Evolutionary conservation across 1,284 basidiomycete species (phyloP).

Genomic region (Golubevia pallescens): DNA sequence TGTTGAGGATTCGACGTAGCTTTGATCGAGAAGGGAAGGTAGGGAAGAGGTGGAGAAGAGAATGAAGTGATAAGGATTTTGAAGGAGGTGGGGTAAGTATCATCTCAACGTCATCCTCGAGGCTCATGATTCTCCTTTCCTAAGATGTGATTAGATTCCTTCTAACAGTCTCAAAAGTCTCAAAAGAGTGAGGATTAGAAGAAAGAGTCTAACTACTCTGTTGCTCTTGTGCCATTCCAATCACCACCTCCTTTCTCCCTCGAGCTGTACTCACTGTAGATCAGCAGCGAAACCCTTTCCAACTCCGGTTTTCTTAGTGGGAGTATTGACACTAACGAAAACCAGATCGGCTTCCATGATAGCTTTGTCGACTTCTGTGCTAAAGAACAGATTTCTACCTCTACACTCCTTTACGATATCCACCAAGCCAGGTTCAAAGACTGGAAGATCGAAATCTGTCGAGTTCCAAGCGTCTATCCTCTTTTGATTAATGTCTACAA

Average conservation of each 20-base stretch:
- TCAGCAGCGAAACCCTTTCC: conserved; percentile 97
- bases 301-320: conserved; percentile 96
- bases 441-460: conserved; percentile 76
- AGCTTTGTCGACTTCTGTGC: conserved; percentile 88
- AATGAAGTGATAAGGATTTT: not conserved
- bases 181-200: not conserved
- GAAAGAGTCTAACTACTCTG: not conserved
- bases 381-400: conserved; percentile 95
- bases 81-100: not conserved
- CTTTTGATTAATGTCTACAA: conserved; percentile 93
- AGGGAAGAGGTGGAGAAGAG: not conserved
- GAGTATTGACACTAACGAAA: conserved; percentile 86
- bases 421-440: conserved; percentile 97
- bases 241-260: conserved; percentile 8
- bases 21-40: conserved; percentile 60
- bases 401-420: conserved; percentile 87
- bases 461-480: conserved; percentile 96
- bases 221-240: not conserved
- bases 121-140: conserved; percentile 1
- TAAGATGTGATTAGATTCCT: conserved; percentile 16
- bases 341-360: conserved; percentile 86
- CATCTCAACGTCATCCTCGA: not conserved
- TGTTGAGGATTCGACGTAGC: conserved; percentile 94
- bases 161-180: conserved; percentile 8
- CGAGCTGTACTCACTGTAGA: conserved; percentile 76